Conservation (phyloP, 2,329 filamentous ascomycete genomes). For the Epichloe elymi region DNA sequence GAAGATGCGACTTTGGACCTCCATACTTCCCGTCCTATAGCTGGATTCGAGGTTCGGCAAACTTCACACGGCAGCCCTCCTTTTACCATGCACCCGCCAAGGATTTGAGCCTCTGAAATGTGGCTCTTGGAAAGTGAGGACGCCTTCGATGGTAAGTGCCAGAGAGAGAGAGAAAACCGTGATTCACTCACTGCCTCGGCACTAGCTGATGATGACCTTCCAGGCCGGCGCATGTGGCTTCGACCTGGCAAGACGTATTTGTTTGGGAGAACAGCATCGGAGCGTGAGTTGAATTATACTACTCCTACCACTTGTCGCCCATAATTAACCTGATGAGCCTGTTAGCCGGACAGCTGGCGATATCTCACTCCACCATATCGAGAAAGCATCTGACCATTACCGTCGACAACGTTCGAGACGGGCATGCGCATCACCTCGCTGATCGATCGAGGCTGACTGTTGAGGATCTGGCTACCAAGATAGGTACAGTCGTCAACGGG, state of each 20-base stretch:
- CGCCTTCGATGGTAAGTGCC: conserved; percentile 31
- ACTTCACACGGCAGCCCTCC: not conserved
- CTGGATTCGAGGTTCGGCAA: not conserved
- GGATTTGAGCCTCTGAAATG: conserved; percentile 27
- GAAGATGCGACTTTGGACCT: not conserved
- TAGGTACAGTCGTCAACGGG: conserved; percentile 68
- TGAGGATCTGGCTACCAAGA: conserved; percentile 71
- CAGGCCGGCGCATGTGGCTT: conserved; percentile 57
- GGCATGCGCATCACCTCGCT: conserved; percentile 51
- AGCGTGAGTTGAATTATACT: conserved; percentile 33
- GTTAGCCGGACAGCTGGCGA: conserved; percentile 51
- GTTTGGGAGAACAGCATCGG: conserved; percentile 64
- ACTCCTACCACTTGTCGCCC: not conserved
- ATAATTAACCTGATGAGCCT: not conserved
- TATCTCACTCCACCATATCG: conserved; percentile 74
- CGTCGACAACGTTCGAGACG: conserved; percentile 50
- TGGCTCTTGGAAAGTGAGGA: conserved; percentile 52
- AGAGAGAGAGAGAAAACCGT: not conserved
- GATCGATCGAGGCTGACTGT: conserved; percentile 58
- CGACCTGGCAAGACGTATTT: conserved; percentile 75
- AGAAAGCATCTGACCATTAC: conserved; percentile 74
- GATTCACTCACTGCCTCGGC: not conserved
- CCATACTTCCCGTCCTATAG: not conserved
- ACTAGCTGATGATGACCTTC: conserved; percentile 3
- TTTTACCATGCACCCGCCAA: not conserved